Base-by-base conservation (phyloP, 2,329 filamentous ascomycete species). In the Colletotrichum somersetense region DNA sequence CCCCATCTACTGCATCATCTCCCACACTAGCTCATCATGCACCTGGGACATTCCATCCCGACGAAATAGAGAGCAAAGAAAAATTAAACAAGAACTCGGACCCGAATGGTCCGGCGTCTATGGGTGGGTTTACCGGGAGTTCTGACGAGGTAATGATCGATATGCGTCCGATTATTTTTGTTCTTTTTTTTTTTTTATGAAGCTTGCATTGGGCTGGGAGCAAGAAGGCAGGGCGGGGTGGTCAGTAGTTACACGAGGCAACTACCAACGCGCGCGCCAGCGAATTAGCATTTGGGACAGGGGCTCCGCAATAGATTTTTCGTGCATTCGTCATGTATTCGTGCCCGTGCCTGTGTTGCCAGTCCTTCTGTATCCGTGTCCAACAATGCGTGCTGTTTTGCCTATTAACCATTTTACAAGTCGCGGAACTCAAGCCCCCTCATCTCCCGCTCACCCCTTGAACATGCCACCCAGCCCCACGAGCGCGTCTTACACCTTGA, bases 401-500 rank as follows among this genome's bases (percentile, higher is more conserved):
- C 26, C 33, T 56, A 14, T 38, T 20, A 5, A 1, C 53, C 33
- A 14, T 4, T 5, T 30, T 3, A 1, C 12, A 30, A 52, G 50
- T 30, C 50, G 12, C 16, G 12, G 11, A 48, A 48, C 20, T 8
- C 16, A 3, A 26, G n/a, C 26, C 26, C 26, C 26, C 26, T 3
- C 23, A 26, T 18, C 23, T 5, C 5, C 14, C 48, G 16, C 16
- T 5, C 23, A 1, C 18, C 7, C 6, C 18, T 2, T n/a, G 18
- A 8, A 30, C 23, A 12, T 30, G 23, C 48, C 44, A 18, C 16
- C 14, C 14, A 7, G 50, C 26, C 14, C 16, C 16, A 53, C 14
- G 26, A 30, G 26, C 10, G 26, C 57, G n/a, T 68, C 58, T 26
- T 69, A 89, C 18, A 89, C 84, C 77, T 87, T 88, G 71, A 89